Evolutionary conservation across 345 rosid genomes (phyloP).

Genomic region (Syzygium grande): DNA sequence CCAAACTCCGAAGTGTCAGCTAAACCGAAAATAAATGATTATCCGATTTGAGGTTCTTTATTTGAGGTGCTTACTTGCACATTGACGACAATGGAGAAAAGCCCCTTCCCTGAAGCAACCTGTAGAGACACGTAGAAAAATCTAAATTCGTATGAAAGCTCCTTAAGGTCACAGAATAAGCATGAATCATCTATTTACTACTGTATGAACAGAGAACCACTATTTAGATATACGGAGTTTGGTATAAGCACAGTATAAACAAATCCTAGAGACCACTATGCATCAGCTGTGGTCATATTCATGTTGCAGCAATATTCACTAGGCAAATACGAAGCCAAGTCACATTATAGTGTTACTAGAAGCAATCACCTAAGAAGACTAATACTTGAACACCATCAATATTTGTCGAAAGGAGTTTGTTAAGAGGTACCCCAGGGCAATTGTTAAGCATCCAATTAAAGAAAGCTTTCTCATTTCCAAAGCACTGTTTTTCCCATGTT

Average conservation of each 20-base stretch:
- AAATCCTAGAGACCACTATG: background rate
- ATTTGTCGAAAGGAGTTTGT: background rate
- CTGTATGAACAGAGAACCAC: background rate
- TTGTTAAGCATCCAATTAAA: background rate
- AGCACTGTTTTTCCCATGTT: background rate
- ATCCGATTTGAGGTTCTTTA: background rate
- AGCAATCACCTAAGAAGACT: background rate
- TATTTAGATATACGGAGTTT: background rate
- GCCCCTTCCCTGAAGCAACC: constrained; percentile 73
- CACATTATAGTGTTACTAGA: background rate
- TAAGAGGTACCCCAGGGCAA: background rate
- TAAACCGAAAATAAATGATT: background rate
- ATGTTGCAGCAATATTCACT: background rate
- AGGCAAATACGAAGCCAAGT: background rate
- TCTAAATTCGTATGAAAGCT: background rate
- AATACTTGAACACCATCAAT: background rate
- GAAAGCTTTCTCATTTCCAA: background rate
- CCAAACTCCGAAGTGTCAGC: background rate
- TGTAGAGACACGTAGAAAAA: constrained; percentile 6
- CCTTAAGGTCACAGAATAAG: background rate
- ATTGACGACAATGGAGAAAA: constrained; percentile 63
- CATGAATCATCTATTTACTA: background rate
- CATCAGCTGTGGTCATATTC: background rate
- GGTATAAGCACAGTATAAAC: background rate
- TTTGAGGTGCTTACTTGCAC: constrained; percentile 51